phyloP scores from a whole-genome alignment of 2,329 filamentous ascomycete species.

The Berkeleyomyces rouxiae region DNA sequence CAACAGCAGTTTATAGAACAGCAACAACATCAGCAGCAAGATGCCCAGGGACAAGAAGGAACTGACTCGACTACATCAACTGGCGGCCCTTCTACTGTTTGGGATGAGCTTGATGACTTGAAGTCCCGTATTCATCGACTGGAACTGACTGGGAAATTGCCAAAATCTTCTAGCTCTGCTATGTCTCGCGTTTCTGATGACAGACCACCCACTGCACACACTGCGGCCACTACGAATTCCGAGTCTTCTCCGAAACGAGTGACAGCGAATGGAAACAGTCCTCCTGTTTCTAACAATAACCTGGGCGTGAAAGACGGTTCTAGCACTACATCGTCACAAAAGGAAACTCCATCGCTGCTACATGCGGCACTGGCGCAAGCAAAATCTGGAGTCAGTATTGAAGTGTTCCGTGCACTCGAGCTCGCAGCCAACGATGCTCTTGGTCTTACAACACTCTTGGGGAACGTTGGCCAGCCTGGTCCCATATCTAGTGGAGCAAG shows the following conservation, averaged over 20 bases:
- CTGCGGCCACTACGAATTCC: constrained; percentile 77
- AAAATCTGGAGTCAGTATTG: constrained; percentile 48
- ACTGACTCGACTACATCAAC: constrained; percentile 81
- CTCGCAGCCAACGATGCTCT: constrained; percentile 68
- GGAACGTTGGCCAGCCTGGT: constrained; percentile 49
- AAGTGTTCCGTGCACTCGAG: constrained; percentile 67
- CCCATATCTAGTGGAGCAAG: constrained; percentile 52
- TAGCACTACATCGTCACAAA: constrained; percentile 27
- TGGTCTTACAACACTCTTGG: constrained; percentile 60
- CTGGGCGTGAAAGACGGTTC: constrained; percentile 25
- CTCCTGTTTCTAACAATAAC: constrained; percentile 28
- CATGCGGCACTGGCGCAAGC: constrained; percentile 68
- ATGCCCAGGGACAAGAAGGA: constrained; percentile 37
- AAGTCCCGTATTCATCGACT: constrained; percentile 85
- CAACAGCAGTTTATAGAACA: constrained; percentile 18
- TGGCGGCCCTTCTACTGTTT: constrained; percentile 79
- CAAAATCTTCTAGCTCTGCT: constrained; percentile 64
- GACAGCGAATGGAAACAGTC: constrained; percentile 25
- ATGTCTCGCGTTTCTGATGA: constrained; percentile 61
- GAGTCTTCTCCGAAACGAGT: constrained; percentile 61
- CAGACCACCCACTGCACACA: constrained; percentile 77
- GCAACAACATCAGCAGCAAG: constrained; percentile 16
- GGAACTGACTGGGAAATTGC: constrained; percentile 76
- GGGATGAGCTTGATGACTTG: constrained; percentile 92
- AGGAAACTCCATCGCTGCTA: constrained; percentile 58